A percentile compares a stretch with the other conserved stretches of the same genome.
These are phyloP conservation scores for Silene coronaria DNA, from an alignment of 179 eudicot species.

Conservation along the genomic window DNA sequence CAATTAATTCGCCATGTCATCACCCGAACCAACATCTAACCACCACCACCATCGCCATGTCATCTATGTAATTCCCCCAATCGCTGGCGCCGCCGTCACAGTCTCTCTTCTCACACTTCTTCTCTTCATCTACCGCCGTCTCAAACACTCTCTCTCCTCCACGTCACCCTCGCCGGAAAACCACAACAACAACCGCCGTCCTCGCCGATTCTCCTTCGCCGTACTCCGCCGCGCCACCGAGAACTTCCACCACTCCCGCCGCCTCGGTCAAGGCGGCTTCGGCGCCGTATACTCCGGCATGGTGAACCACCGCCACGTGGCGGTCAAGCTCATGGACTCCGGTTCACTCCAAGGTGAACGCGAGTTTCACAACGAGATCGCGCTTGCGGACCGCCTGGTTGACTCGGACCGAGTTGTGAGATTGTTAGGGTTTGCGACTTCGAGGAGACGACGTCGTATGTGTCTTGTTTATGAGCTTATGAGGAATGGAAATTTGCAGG, in stretches of 20 bases:
- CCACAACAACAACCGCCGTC: conserved; percentile 26
- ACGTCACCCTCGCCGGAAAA: conserved; percentile 31
- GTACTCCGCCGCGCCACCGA: conserved; percentile 62
- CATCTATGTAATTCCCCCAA: conserved; percentile 18
- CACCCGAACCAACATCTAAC: background rate
- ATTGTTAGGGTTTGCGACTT: conserved; percentile 64
- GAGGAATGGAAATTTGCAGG: conserved; percentile 81
- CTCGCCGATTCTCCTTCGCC: conserved; percentile 60
- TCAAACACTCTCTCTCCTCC: conserved; percentile 38
- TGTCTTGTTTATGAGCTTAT: conserved; percentile 74
- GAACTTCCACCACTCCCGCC: conserved; percentile 48
- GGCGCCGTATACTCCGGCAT: conserved; percentile 67
- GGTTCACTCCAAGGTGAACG: conserved; percentile 88
- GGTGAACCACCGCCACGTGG: conserved; percentile 30
- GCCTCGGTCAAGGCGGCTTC: conserved; percentile 80
- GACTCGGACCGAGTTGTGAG: conserved; percentile 42
- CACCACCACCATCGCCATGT: conserved; percentile 6
- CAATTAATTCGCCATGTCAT: background rate
- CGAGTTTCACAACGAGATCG: conserved; percentile 85
- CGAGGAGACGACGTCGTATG: conserved; percentile 55
- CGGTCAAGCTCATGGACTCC: conserved; percentile 70
- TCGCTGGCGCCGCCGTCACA: conserved; percentile 20
- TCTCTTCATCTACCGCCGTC: conserved; percentile 41
- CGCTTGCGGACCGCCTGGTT: conserved; percentile 42
- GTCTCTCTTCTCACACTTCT: conserved; percentile 31